A percentile compares a stretch with the other conserved stretches of the same genome.
phyloP scores from a whole-genome alignment of 2,329 filamentous ascomycete genomes.

The Trichoderma cornu-damae region DNA sequence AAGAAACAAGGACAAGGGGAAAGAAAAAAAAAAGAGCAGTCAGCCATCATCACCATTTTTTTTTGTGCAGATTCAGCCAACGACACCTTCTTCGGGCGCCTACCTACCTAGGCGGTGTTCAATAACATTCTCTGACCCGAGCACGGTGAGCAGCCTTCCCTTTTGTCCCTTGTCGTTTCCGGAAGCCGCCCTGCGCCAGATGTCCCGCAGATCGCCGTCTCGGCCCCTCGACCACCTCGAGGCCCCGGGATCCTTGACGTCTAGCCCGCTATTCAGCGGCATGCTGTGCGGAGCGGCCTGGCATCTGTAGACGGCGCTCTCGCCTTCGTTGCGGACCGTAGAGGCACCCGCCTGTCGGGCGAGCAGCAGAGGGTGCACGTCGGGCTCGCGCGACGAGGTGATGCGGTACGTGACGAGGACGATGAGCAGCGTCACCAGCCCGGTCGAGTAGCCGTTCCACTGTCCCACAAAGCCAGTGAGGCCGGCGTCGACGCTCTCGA shows the following conservation, averaged over 20 bases:
- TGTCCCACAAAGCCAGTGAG: slow-evolving; percentile 65
- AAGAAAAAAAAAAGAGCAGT: neutral
- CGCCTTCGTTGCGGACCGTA: slow-evolving; percentile 72
- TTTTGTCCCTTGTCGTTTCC: slow-evolving; percentile 62
- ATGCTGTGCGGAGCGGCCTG: slow-evolving; percentile 80
- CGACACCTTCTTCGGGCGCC: no score
- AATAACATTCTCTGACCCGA: slow-evolving; percentile 67
- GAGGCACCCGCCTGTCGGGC: slow-evolving; percentile 76
- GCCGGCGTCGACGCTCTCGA: slow-evolving; percentile 64
- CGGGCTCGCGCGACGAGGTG: slow-evolving; percentile 69
- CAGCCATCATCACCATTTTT: neutral
- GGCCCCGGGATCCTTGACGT: slow-evolving; percentile 73
- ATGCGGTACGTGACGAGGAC: slow-evolving; percentile 66
- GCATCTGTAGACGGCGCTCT: slow-evolving; percentile 83
- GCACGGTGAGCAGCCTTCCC: slow-evolving; percentile 71
- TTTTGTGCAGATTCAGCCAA: neutral
- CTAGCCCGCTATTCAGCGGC: slow-evolving; percentile 69
- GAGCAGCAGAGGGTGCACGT: slow-evolving; percentile 87
- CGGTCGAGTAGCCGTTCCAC: slow-evolving; percentile 78
- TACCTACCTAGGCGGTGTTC: slow-evolving; percentile 61
- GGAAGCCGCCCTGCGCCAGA: slow-evolving; percentile 71
- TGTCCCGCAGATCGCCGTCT: slow-evolving; percentile 83
- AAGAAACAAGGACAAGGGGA: no score
- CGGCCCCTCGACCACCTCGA: slow-evolving; percentile 79
- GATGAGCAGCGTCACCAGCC: slow-evolving; percentile 60